These are phyloP conservation scores for Termitomyces sp. DNA, from an alignment of 1,284 basidiomycete species.

Conservation along the genomic window DNA sequence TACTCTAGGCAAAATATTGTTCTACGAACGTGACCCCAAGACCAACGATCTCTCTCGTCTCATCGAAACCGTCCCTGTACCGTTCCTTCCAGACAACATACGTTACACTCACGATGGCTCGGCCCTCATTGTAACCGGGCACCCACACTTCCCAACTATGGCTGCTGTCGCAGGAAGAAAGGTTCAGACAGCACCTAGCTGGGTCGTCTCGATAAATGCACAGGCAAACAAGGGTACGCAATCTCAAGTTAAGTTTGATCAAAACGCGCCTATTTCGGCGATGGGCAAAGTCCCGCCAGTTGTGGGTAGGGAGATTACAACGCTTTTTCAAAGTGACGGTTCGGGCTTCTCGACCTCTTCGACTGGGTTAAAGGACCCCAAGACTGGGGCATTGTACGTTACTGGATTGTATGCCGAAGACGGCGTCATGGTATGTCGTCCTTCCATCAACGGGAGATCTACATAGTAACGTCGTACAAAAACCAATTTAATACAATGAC, in stretches of 20 bases:
- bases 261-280: constrained; percentile 41
- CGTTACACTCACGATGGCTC: constrained; percentile 40
- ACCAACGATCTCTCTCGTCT: constrained; percentile 37
- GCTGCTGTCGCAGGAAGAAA: constrained; percentile 40
- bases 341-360: constrained; percentile 46
- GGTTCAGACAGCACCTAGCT: constrained; percentile 43
- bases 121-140: constrained; percentile 54
- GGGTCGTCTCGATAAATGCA: constrained; percentile 44
- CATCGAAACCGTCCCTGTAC: constrained; percentile 39
- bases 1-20: constrained; percentile 38
- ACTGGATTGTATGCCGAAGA: constrained; percentile 52
- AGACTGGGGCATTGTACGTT: constrained; percentile 44
- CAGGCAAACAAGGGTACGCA: constrained; percentile 10
- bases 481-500: background rate
- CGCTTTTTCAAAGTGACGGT: constrained; percentile 63
- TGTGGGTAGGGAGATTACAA: constrained; percentile 41
- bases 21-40: constrained; percentile 44
- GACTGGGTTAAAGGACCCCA: constrained; percentile 46
- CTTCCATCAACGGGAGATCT: constrained; percentile 4
- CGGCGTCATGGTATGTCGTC: constrained; percentile 48
- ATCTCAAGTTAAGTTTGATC: constrained; percentile 32
- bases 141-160: constrained; percentile 56
- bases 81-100: constrained; percentile 62
- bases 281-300: constrained; percentile 34
- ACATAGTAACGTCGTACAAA: background rate